These are phyloP conservation scores for Somion occarium DNA, from an alignment of 1,284 basidiomycete species.

Conservation along the genomic window DNA sequence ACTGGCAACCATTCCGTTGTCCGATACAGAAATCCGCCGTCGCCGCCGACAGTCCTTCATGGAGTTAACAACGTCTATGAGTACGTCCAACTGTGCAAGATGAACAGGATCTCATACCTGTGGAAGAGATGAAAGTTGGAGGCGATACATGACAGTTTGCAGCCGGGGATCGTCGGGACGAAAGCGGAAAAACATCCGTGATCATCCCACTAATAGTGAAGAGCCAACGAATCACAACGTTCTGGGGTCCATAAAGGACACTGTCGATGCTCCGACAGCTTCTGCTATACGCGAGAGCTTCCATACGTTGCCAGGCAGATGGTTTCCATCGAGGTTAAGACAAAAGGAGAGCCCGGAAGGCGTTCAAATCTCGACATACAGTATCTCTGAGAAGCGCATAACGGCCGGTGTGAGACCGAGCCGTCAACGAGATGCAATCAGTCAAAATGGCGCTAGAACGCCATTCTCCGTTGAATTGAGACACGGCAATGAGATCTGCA, in stretches of 20 bases:
- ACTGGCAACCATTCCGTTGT: neutral
- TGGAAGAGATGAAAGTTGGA: neutral
- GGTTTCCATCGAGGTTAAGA: neutral
- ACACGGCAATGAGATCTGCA: neutral
- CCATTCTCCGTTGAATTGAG: neutral
- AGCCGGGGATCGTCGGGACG: neutral
- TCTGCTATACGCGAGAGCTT: neutral
- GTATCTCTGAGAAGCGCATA: too few species aligned
- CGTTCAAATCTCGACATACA: neutral
- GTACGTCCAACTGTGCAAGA: neutral
- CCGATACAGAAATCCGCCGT: neutral
- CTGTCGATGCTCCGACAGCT: neutral
- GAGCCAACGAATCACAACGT: neutral
- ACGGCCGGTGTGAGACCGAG: neutral
- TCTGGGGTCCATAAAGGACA: neutral
- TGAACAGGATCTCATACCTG: neutral
- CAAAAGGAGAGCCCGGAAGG: too few species aligned
- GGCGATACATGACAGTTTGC: neutral
- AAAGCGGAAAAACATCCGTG: neutral
- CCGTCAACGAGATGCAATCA: neutral
- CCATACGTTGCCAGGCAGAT: neutral
- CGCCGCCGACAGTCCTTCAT: neutral
- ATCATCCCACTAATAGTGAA: neutral
- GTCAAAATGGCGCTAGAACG: neutral
- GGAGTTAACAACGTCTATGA: neutral